Percentiles rank a stretch among this genome's conserved stretches.
These are phyloP conservation scores for Pelargonium fulgidum DNA, from an alignment of 441 rosid species.

Conservation along the genomic window DNA sequence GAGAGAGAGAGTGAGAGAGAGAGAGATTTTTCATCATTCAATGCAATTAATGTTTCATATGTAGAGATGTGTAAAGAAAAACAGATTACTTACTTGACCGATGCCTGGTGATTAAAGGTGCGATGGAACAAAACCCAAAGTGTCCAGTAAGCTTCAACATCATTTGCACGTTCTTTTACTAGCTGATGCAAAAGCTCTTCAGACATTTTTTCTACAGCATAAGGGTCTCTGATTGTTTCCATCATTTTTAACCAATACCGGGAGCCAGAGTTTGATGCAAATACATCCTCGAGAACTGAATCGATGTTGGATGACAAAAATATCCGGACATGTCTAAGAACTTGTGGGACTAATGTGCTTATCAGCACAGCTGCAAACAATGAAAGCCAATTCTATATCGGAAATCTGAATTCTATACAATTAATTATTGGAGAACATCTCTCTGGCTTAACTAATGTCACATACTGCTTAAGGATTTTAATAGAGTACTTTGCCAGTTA, in stretches of 20 bases:
- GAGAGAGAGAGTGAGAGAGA: constrained; percentile 16
- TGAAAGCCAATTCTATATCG: constrained; percentile 16
- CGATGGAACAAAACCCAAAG: constrained; percentile 65
- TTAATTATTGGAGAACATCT: not conserved
- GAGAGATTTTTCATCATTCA: not conserved
- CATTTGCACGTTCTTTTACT: constrained; percentile 46
- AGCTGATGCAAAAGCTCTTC: constrained; percentile 77
- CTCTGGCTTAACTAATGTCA: not conserved
- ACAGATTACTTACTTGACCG: constrained; percentile 51
- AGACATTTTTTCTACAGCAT: constrained; percentile 71
- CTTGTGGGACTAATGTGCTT: constrained; percentile 53
- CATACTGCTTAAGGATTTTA: not conserved
- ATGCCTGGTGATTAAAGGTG: constrained; percentile 37
- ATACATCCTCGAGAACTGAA: constrained; percentile 31
- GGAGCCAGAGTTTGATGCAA: constrained; percentile 40
- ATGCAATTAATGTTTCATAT: constrained; percentile 2
- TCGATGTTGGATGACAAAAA: constrained; percentile 40
- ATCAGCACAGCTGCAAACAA: constrained; percentile 66
- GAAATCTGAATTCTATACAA: not conserved
- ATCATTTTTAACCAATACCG: constrained; percentile 60
- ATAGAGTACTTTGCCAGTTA: not conserved
- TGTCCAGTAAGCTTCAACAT: constrained; percentile 81
- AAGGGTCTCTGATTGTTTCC: constrained; percentile 63
- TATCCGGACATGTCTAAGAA: constrained; percentile 51
- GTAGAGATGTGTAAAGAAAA: constrained; percentile 11